These are phyloP conservation scores for Nicotiana attenuata DNA, from an alignment of 257 asterid species.

Conservation along the genomic window DNA sequence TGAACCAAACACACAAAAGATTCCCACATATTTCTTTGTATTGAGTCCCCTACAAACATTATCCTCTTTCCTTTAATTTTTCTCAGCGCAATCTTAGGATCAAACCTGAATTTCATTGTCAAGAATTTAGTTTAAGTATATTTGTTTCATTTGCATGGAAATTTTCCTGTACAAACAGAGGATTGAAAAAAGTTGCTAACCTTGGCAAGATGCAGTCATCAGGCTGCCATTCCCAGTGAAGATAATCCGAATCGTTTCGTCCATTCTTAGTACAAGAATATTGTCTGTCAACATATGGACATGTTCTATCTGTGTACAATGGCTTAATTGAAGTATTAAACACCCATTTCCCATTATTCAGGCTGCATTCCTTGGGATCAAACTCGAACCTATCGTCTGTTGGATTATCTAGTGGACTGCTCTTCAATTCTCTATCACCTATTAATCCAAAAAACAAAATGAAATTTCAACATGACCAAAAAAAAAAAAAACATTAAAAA, in stretches of 20 bases:
- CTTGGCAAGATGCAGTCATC: constrained; percentile 92
- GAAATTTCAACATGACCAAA: too few relatives aligned
- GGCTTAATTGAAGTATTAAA: constrained; percentile 64
- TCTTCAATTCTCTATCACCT: constrained; percentile 29
- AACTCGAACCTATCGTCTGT: constrained; percentile 76
- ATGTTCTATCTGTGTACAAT: constrained; percentile 54
- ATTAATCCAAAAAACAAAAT: constrained; percentile 7
- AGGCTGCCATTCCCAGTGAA: constrained; percentile 86
- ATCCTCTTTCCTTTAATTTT: constrained; percentile 78
- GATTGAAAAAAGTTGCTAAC: constrained; percentile 19
- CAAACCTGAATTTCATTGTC: constrained; percentile 41
- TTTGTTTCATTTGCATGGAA: background rate
- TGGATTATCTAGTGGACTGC: constrained; percentile 39
- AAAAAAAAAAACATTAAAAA: too few relatives aligned
- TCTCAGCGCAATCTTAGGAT: constrained; percentile 54
- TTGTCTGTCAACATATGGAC: constrained; percentile 83
- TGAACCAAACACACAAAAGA: constrained; percentile 83
- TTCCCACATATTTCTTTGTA: constrained; percentile 94
- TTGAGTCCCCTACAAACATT: constrained; percentile 89
- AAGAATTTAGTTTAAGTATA: background rate
- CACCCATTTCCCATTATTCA: constrained; percentile 75
- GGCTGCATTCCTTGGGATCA: constrained; percentile 72
- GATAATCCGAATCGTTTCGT: constrained; percentile 53
- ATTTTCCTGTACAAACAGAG: background rate
- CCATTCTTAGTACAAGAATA: constrained; percentile 85